These are phyloP conservation scores for Fusarium buxicola DNA, from an alignment of 2,329 filamentous ascomycete genomes.

Conservation along the genomic window DNA sequence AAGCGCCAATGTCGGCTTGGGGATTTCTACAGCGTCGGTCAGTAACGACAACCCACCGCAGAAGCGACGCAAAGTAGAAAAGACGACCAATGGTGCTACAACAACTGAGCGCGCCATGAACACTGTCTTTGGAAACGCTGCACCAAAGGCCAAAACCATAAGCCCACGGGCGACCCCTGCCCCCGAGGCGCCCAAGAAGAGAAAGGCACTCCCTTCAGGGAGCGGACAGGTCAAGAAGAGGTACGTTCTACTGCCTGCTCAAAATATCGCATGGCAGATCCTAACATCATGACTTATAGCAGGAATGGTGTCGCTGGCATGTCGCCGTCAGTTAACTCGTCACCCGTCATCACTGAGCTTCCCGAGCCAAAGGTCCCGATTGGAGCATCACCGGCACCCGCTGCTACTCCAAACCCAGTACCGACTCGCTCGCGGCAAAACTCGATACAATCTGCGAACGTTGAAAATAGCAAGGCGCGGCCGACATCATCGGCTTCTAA, in stretches of 20 bases:
- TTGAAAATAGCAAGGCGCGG: constrained; percentile 65
- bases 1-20: constrained; percentile 68
- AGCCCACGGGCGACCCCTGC: constrained; percentile 78
- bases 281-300: constrained; percentile 40
- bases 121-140: constrained; percentile 61
- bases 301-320: constrained; percentile 60
- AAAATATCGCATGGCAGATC: not conserved
- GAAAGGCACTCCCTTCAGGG: constrained; percentile 71
- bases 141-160: constrained; percentile 67
- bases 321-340: constrained; percentile 79
- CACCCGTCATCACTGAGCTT: constrained; percentile 77
- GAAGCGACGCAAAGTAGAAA: constrained; percentile 87
- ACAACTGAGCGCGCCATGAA: constrained; percentile 78
- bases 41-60: constrained; percentile 68
- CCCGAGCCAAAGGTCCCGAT: constrained; percentile 66
- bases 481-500: constrained; percentile 71
- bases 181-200: constrained; percentile 78
- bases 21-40: constrained; percentile 68
- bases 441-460: constrained; percentile 68
- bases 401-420: constrained; percentile 67
- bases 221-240: constrained; percentile 84
- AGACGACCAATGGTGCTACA: constrained; percentile 62
- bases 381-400: constrained; percentile 70
- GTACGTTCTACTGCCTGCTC: constrained; percentile 59
- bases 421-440: constrained; percentile 81